These are phyloP conservation scores for Emergomyces africanus DNA, from an alignment of 2,329 filamentous ascomycete genomes.

Conservation along the genomic window DNA sequence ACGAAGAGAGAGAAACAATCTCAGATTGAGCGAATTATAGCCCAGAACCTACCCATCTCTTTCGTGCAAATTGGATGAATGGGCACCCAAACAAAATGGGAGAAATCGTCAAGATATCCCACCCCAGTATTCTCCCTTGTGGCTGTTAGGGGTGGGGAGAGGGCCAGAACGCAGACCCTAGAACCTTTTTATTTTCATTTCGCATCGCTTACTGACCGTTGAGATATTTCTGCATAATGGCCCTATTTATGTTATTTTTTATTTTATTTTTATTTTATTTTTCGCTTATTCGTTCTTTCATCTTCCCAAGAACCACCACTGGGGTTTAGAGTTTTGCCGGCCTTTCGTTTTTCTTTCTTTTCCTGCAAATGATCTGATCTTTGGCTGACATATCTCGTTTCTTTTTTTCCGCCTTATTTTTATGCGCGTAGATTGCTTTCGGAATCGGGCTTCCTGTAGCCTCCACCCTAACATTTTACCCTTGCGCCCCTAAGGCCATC, in stretches of 20 bases:
- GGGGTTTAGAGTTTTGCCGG: background rate
- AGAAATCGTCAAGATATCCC: background rate
- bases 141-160: too few relatives aligned
- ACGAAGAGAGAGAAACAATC: background rate
- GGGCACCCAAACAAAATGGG: background rate
- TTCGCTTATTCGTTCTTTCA: background rate
- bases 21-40: background rate
- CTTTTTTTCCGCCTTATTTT: background rate
- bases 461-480: background rate
- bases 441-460: slow-evolving; percentile 36
- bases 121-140: too few relatives aligned
- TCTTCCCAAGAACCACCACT: background rate
- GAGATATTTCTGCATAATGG: too few relatives aligned
- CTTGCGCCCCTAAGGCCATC: background rate
- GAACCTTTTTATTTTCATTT: too few relatives aligned
- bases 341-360: slow-evolving; percentile 9
- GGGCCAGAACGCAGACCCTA: too few relatives aligned
- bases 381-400: slow-evolving; percentile 12
- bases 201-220: too few relatives aligned
- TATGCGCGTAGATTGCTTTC: slow-evolving; percentile 33
- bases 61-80: background rate
- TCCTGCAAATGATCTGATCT: slow-evolving; percentile 20
- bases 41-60: background rate
- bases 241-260: too few relatives aligned
- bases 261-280: too few relatives aligned